Conservation (phyloP, 805 yeast species). For the Lachancea meyersii region DNA sequence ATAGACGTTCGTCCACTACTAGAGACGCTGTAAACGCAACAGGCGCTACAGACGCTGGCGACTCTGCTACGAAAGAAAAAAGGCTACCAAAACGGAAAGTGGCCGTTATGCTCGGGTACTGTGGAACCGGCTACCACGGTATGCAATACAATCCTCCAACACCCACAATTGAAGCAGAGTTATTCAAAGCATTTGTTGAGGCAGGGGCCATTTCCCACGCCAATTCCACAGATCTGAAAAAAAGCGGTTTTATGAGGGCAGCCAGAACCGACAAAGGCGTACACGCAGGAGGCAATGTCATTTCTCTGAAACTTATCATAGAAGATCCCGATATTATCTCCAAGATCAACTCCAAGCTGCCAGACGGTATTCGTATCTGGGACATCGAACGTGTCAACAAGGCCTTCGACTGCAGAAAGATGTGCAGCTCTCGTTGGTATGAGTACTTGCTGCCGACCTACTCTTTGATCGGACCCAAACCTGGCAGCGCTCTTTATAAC, state of each 20-base stretch:
- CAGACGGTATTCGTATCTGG: slow-evolving; percentile 88
- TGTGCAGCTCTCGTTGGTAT: slow-evolving; percentile 93
- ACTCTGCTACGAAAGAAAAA: slow-evolving; percentile 49
- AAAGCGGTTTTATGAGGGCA: slow-evolving; percentile 80
- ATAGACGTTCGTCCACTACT: slow-evolving; percentile 13
- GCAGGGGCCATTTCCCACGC: slow-evolving; percentile 87
- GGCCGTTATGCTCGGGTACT: slow-evolving; percentile 86
- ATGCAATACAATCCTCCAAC: slow-evolving; percentile 90
- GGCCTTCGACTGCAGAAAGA: slow-evolving; percentile 87
- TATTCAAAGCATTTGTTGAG: slow-evolving; percentile 72
- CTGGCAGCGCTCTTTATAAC: slow-evolving; percentile 57
- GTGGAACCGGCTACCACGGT: slow-evolving; percentile 95
- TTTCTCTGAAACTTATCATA: slow-evolving; percentile 74
- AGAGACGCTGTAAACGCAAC: no score
- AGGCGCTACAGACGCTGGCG: slow-evolving; percentile 53
- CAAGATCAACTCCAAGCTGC: slow-evolving; percentile 69
- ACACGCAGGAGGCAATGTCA: slow-evolving; percentile 93
- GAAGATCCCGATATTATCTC: slow-evolving; percentile 65
- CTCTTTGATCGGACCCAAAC: slow-evolving; percentile 86
- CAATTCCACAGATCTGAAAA: slow-evolving; percentile 82
- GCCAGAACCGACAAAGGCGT: slow-evolving; percentile 94
- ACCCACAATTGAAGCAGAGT: slow-evolving; percentile 84
- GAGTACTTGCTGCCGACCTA: slow-evolving; percentile 92
- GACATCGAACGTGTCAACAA: slow-evolving; percentile 84
- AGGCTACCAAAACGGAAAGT: slow-evolving; percentile 84